Evolutionary conservation across 768 basidiomycete species (phyloP), one percentile per base, ranked within the genome.

Genomic region (Hemileccinum rubropunctum): DNA sequence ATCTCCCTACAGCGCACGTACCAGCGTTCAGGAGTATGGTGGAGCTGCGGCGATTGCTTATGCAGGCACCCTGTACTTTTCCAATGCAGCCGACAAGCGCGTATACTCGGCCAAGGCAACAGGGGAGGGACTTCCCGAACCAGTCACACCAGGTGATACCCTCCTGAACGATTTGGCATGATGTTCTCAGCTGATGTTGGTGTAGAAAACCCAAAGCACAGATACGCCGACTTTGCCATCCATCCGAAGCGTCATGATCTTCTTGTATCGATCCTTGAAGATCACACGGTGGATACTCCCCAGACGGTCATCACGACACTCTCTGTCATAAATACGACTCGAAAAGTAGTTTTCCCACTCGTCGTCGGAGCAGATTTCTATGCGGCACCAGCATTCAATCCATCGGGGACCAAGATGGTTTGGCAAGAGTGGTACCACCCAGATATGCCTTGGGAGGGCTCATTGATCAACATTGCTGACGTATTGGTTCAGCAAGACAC

Each of bases 381-480:
- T 63, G 74, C 77, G 38, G 64, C 73, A 1, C 81, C 86, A 0
- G 67, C 64, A 23, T 83, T 86, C 69, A 81, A 80, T 27, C 77
- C 81, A 0, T 76, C 83, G 52, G 87, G 85, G 1, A 70, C 64
- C 32, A 73, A 70, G 45, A 57, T 89, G 15, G 76, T 75, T 1
- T 91, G 82, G 82, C 70, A 80, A 36, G 74, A 83, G 52, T 88
- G 86, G 88, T 75, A 65, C 53, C 84, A 84, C 44, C 83, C 84
- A 0, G 76, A 83, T 52, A 83, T 84, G 83, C 80, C 87, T 13
- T 91, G 86, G 85, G 80, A 86, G 57, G 83, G 82, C 3, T 71
- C 76, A 1, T 68, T 78, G 56, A 71, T 88, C 50, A 71, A 75
- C 60, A 58, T 83, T 30, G 85, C 78, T 0, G 69, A 78, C n/a